These are phyloP conservation scores for Eimeria necatrix DNA, from an alignment of 169 alveolate genomes.

Conservation along the genomic window DNA sequence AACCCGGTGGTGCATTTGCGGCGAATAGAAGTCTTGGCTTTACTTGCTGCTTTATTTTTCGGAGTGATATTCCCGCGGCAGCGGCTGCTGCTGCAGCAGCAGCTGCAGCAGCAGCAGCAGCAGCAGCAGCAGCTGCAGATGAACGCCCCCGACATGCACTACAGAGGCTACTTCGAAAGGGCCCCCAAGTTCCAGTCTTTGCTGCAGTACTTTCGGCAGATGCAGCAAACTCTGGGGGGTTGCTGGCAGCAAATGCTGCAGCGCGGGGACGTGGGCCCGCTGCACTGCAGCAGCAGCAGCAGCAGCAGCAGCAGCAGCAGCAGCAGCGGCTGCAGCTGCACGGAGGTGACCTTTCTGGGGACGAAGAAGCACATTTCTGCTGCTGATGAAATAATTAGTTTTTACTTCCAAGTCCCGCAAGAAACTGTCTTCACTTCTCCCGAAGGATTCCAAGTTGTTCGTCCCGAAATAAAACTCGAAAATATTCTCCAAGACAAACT, in stretches of 20 bases:
- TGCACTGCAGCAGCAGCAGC: conserved; percentile 26
- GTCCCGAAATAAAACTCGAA: conserved; percentile 1
- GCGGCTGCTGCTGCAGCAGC: conserved; percentile 30
- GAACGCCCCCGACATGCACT: conserved; percentile 70
- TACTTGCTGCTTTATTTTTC: conserved; percentile 68
- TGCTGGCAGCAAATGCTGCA: conserved; percentile 75
- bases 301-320: not conserved
- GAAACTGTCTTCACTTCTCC: conserved; percentile 15
- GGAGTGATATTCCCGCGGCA: conserved; percentile 68
- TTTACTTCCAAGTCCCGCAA: conserved; percentile 48
- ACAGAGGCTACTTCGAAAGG: conserved; percentile 71
- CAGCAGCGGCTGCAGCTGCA: not conserved
- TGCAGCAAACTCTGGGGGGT: conserved; percentile 41
- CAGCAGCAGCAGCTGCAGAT: not conserved
- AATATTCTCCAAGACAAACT: not conserved
- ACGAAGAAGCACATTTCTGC: not conserved
- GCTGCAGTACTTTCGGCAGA: conserved; percentile 38
- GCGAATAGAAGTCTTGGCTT: conserved; percentile 39
- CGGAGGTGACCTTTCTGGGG: not conserved
- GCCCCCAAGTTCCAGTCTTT: conserved; percentile 42
- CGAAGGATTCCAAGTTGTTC: conserved; percentile 7
- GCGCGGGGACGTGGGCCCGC: not conserved
- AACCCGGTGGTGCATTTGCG: conserved; percentile 59
- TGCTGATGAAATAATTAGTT: conserved; percentile 45
- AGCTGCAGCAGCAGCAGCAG: not conserved